Evolutionary conservation across 768 basidiomycete genomes (phyloP).

Genomic region (Mrakia frigida): DNA sequence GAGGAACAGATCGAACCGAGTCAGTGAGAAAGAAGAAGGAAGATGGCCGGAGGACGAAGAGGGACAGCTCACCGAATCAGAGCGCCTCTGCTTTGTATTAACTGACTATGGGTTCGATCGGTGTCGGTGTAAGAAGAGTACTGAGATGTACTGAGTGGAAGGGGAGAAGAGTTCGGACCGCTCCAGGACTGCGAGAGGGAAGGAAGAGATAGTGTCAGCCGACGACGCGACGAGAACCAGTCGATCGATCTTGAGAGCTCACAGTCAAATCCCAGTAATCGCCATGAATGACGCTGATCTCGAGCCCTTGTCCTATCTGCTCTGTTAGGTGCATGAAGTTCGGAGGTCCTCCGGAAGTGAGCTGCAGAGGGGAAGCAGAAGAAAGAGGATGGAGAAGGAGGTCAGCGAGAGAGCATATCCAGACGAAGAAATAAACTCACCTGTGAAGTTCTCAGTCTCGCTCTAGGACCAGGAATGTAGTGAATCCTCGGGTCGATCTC

Average conservation of each 20-base stretch:
- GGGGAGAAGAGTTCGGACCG: neutral
- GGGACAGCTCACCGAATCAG: too few species aligned
- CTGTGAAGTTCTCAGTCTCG: neutral
- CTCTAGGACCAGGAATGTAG: neutral
- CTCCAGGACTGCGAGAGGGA: neutral
- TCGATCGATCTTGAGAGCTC: neutral
- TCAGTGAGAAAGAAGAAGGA: too few species aligned
- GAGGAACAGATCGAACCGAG: too few species aligned
- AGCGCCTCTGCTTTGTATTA: too few species aligned
- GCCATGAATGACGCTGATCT: neutral
- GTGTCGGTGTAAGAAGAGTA: too few species aligned
- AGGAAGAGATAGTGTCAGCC: too few species aligned
- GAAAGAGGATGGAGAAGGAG: neutral
- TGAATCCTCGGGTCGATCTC: neutral
- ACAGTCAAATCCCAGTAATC: neutral
- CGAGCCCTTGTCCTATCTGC: neutral
- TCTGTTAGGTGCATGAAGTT: neutral
- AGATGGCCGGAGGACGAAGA: too few species aligned
- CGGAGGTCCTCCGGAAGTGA: neutral
- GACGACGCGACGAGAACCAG: neutral
- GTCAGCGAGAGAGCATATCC: neutral
- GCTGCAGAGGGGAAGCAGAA: neutral
- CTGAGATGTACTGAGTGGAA: neutral
- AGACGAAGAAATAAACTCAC: neutral
- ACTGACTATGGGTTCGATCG: too few species aligned